These are phyloP conservation scores for Dictyostelium purpureum DNA, from an alignment of 78 protist species.

Conservation along the genomic window DNA sequence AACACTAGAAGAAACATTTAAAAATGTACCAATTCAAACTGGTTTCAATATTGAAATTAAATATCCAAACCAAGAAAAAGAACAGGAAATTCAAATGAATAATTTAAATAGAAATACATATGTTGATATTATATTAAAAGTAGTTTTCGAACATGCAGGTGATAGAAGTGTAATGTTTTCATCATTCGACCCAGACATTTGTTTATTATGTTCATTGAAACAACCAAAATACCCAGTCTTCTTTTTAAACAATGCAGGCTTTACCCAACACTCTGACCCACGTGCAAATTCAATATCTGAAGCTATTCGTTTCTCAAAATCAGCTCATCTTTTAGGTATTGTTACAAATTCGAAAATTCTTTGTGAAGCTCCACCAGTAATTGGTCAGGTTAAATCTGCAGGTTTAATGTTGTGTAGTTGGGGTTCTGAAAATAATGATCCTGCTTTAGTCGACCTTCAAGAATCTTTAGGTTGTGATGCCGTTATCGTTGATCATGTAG, in stretches of 20 bases:
- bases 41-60: slow-evolving; percentile 90
- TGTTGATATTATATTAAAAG: slow-evolving; percentile 63
- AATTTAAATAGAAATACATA: slow-evolving; percentile 51
- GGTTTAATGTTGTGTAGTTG: slow-evolving; percentile 83
- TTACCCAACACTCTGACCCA: slow-evolving; percentile 66
- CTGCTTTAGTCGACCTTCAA: slow-evolving; percentile 74
- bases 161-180: slow-evolving; percentile 81
- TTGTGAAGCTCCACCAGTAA: slow-evolving; percentile 59
- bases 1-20: slow-evolving; percentile 74
- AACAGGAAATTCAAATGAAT: neutral
- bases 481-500: slow-evolving; percentile 84
- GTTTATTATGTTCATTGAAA: slow-evolving; percentile 51
- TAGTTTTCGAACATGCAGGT: slow-evolving; percentile 81
- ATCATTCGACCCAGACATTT: slow-evolving; percentile 85
- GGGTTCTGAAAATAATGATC: slow-evolving; percentile 84
- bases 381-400: slow-evolving; percentile 65
- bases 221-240: slow-evolving; percentile 90
- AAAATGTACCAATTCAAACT: slow-evolving; percentile 65
- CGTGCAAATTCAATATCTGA: slow-evolving; percentile 65
- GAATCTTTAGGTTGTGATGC: slow-evolving; percentile 82
- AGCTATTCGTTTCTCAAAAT: slow-evolving; percentile 77
- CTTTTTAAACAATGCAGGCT: slow-evolving; percentile 80
- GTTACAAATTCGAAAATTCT: slow-evolving; percentile 74
- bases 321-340: slow-evolving; percentile 73
- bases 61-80: slow-evolving; percentile 60